Base-by-base conservation (phyloP, 2,329 filamentous ascomycete species). In the Raffaelea albimanens region DNA sequence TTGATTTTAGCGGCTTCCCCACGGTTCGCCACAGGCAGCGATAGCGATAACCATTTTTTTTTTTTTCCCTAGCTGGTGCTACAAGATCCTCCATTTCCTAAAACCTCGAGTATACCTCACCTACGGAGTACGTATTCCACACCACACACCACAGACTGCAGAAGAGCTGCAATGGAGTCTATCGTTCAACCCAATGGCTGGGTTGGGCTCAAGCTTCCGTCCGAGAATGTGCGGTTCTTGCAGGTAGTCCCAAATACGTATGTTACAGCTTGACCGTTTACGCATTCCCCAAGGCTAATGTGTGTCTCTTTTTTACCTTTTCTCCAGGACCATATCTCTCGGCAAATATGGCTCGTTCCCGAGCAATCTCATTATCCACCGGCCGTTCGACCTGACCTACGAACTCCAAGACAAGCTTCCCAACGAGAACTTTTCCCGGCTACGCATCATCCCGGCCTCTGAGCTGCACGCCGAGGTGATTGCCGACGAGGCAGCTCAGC, bases 291-390 rank as follows among this genome's bases (percentile, higher is more conserved):
- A n/a, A n/a, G n/a, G n/a, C n/a, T n/a, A n/a, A n/a, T n/a, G n/a
- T 34, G 50, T 50, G 52, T 8, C 23, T 22, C 36, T 11, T 59
- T 7, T 13, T 33, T 5, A 40, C 39, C 9, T 40, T 4, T 33
- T 52, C 57, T 52, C 48, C 13, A 96, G 90, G 38, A 87, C 80
- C 40, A 85, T 97, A 54, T 88, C 87, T 2, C 73, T 97, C 31
- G 89, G 89, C 48, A 97, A 96, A 77, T 95, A 93, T 63, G 93
- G 93, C 54, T 80, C 81, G 2, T 96, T 98, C 61, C 84, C 87
- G 16, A 82, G 87, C 45, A 96, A 97, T 61, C 77, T 93, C 29
- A 80, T 98, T 41, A 78, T 98, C 53, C 85, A 88, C n/a, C 83
- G 93, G 8, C 93, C 93, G 0, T 95, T 87, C 62, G 80, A 95